Conservation (phyloP, 2,329 filamentous ascomycete genomes). For the Didymella glomerata region DNA sequence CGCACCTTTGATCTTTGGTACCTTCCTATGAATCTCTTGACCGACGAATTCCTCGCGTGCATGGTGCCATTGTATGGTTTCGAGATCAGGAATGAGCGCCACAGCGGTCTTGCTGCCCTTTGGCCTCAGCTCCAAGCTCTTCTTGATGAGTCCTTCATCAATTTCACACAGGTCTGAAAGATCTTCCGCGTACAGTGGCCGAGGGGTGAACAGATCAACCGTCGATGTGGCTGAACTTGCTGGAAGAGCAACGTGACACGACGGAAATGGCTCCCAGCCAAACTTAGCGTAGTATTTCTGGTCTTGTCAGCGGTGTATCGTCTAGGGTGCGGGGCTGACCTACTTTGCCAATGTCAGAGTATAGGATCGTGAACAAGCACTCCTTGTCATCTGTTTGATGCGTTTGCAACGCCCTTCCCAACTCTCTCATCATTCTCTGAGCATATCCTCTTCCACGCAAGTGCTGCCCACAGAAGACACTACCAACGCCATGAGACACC, state of each 20-base stretch:
- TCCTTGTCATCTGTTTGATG: conserved; percentile 57
- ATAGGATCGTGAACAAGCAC: conserved; percentile 78
- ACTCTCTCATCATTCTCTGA: conserved; percentile 76
- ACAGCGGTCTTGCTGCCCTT: conserved; percentile 61
- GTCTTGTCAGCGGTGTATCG: conserved; percentile 71
- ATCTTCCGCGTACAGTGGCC: conserved; percentile 66
- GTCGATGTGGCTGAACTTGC: conserved; percentile 11
- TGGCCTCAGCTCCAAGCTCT: conserved; percentile 56
- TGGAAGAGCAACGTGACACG: conserved; percentile 67
- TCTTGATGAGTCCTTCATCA: conserved; percentile 70
- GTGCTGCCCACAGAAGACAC: conserved; percentile 76
- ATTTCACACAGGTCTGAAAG: conserved; percentile 68
- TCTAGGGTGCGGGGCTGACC: conserved; percentile 50
- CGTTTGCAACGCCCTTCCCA: conserved; percentile 64
- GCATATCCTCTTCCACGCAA: conserved; percentile 79
- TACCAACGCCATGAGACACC: conserved; percentile 76
- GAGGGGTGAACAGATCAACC: conserved; percentile 35
- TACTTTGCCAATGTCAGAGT: conserved; percentile 79
- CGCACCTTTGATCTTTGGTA: conserved; percentile 73
- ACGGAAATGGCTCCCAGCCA: conserved; percentile 80
- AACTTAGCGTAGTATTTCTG: conserved; percentile 79
- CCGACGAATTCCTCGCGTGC: conserved; percentile 82
- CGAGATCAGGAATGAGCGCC: conserved; percentile 72
- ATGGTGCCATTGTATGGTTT: conserved; percentile 78
- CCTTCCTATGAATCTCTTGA: conserved; percentile 65